A percentile compares a stretch with the other conserved stretches of the same genome.
phyloP scores from a whole-genome alignment of 352 stramenopile genomes.

The Globisporangium cystogenes region DNA sequence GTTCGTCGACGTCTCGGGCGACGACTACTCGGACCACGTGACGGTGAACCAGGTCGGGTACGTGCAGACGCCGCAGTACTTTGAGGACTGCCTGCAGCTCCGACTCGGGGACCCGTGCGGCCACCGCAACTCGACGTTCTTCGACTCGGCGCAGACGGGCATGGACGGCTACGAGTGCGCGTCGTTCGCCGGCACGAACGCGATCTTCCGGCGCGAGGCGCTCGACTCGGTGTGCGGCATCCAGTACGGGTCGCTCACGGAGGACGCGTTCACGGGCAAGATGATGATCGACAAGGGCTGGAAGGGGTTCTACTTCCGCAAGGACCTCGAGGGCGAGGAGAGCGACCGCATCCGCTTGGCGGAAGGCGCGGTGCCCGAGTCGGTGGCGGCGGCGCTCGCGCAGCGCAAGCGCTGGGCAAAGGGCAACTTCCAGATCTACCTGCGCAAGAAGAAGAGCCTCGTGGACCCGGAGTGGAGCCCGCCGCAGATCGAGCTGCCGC shows the following conservation, averaged over 20 bases:
- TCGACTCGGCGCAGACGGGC: conserved; percentile 83
- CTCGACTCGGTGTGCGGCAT: conserved; percentile 90
- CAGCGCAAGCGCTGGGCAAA: conserved; percentile 88
- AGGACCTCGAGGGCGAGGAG: conserved; percentile 82
- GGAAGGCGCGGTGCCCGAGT: conserved; percentile 80
- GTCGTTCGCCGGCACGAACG: conserved; percentile 86
- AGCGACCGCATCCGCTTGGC: conserved; percentile 84
- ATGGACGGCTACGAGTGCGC: conserved; percentile 85
- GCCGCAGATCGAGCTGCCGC: conserved; percentile 67
- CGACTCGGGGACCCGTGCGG: conserved; percentile 79
- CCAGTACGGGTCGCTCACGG: conserved; percentile 85
- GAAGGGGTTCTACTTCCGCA: conserved; percentile 87
- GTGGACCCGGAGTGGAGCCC: conserved; percentile 84
- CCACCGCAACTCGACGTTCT: conserved; percentile 90
- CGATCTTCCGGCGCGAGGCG: conserved; percentile 83
- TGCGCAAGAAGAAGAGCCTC: conserved; percentile 86
- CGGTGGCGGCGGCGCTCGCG: conserved; percentile 77
- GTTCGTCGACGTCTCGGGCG: conserved; percentile 64
- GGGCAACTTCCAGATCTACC: conserved; percentile 82
- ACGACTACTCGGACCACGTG: conserved; percentile 86
- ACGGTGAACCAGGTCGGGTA: conserved; percentile 88
- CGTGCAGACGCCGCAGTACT: conserved; percentile 89
- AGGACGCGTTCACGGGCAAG: conserved; percentile 89
- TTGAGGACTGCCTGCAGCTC: conserved; percentile 77
- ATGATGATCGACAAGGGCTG: conserved; percentile 76